Evolutionary conservation across 306 rosid genomes (phyloP).

Genomic region (Vachellia pachyceras): DNA sequence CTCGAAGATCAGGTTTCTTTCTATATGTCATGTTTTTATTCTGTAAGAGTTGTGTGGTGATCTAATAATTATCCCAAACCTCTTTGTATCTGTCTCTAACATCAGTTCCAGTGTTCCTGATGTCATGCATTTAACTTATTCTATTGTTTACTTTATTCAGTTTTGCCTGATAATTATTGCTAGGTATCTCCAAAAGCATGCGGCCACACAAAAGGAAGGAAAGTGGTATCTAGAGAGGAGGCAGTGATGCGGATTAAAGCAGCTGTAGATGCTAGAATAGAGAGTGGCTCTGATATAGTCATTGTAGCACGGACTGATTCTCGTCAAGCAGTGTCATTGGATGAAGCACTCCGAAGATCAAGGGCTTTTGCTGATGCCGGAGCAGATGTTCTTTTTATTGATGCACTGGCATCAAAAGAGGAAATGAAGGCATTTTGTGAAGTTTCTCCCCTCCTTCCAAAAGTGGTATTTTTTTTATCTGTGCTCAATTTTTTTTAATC

Average conservation of each 20-base stretch:
- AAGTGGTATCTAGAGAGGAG: conserved; percentile 80
- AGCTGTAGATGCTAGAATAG: conserved; percentile 81
- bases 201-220: conserved; percentile 86
- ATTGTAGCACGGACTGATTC: conserved; percentile 91
- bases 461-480: conserved; percentile 57
- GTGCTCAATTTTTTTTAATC: neutral
- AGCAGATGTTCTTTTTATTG: conserved; percentile 90
- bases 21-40: conserved; percentile 9
- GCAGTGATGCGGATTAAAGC: conserved; percentile 78
- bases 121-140: conserved; percentile 6
- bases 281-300: conserved; percentile 84
- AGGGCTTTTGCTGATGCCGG: conserved; percentile 91
- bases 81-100: neutral
- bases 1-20: conserved; percentile 85
- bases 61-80: neutral
- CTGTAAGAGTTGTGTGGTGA: neutral
- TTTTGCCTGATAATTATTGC: conserved; percentile 27
- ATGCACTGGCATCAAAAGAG: conserved; percentile 77
- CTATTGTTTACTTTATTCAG: neutral
- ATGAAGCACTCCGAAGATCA: conserved; percentile 72
- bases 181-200: conserved; percentile 91
- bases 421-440: conserved; percentile 88
- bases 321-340: conserved; percentile 85
- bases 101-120: neutral
- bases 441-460: conserved; percentile 74